Evolutionary conservation across 2,329 filamentous ascomycete species (phyloP), one percentile per base, ranked within the genome.

Genomic region (Aspergillus cejpii): DNA sequence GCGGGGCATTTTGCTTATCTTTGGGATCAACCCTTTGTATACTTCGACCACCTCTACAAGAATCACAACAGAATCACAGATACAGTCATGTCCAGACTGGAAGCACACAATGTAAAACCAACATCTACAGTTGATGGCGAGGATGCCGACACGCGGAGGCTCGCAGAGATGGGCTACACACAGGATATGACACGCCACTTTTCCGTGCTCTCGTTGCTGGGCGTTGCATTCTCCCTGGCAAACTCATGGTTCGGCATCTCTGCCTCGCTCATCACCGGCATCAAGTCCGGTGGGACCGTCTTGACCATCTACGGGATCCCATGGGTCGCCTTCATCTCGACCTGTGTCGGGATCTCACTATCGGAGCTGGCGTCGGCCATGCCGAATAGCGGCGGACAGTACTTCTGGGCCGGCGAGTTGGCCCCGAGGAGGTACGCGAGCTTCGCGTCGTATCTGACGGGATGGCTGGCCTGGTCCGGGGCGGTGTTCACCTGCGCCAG

Each of bases 401-500:
- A 75, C 52, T 75, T 74, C 49, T 75, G 72, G 72, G 70, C 73
- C 3, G 70, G 67, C 40, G 68, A 74, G 46, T 53, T 76, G 50
- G 70, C 71, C 0, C 71, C 73, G 1, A 68, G 59, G 45, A 66
- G 58, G 42, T 74, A 67, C 46, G 66, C 70, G 1, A 67, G 68
- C 17, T 65, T 74, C 47, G 66, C 70, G 4, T 71, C 68, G 5
- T 76, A 74, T 45, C 44, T 73, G 36, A 74, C 71, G 1, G 74
- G 73, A 5, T 77, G 72, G 67, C 67, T 77, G 42, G 73, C 72
- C 2, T 78, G 74, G 69, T 70, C 74, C 10, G 75, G 75, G 2
- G 67, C 69, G 10, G 71, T 79, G 44, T 78, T 78, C 50, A 76
- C 74, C 6, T 73, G 66, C 50, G 75, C 76, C 19, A 75, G 72